These are phyloP conservation scores for Bjerkandera adusta DNA, from an alignment of 1,284 basidiomycete genomes.

Conservation along the genomic window DNA sequence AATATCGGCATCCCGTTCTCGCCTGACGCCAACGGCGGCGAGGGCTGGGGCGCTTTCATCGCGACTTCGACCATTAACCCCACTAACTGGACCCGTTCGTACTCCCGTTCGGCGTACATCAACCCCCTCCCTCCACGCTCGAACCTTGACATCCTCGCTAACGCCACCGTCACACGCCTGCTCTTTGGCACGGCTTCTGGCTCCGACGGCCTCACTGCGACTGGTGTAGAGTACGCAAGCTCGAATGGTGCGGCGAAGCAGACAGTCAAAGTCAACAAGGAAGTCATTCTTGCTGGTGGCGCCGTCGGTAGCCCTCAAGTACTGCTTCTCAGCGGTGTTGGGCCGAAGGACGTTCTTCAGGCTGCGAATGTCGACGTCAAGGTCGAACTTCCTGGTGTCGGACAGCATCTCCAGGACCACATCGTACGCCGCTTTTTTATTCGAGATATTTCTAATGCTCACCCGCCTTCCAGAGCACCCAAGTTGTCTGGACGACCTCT, in stretches of 20 bases:
- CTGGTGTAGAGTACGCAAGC: constrained; percentile 54
- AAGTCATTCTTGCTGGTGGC: constrained; percentile 64
- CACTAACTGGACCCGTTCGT: constrained; percentile 63
- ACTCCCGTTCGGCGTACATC: constrained; percentile 69
- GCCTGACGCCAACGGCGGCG: constrained; percentile 47
- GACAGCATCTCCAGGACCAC: constrained; percentile 77
- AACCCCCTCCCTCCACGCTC: constrained; percentile 54
- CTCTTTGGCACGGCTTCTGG: constrained; percentile 44
- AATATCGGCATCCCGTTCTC: constrained; percentile 41
- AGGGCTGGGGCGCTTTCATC: constrained; percentile 51
- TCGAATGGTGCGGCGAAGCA: constrained; percentile 31
- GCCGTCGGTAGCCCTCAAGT: constrained; percentile 66
- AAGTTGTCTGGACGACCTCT: constrained; percentile 46
- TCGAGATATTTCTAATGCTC: constrained; percentile 10
- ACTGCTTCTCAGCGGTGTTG: constrained; percentile 72
- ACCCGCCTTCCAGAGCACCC: constrained; percentile 37
- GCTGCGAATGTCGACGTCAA: constrained; percentile 46
- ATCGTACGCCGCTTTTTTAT: constrained; percentile 35
- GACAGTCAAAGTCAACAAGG: constrained; percentile 49
- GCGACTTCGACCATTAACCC: constrained; percentile 66
- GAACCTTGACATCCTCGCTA: constrained; percentile 64
- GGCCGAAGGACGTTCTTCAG: constrained; percentile 54
- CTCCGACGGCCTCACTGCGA: constrained; percentile 45
- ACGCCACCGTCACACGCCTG: constrained; percentile 57
- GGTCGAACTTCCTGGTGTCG: constrained; percentile 68